A percentile compares a stretch with the other conserved stretches of the same genome.
Conservation (phyloP, 805 yeast genomes). For the Kazachstania kunashirensis region DNA sequence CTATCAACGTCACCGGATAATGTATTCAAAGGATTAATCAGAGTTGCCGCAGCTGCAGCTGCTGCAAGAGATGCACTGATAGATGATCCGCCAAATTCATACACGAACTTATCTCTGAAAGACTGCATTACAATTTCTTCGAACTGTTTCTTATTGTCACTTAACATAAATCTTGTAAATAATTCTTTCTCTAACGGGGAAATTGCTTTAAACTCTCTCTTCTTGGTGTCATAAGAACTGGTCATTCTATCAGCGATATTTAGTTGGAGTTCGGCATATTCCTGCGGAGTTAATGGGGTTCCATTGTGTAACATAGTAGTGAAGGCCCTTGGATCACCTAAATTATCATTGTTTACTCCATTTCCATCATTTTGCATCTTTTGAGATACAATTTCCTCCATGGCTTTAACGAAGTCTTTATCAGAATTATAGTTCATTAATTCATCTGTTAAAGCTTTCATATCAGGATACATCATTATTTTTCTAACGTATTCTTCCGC, state of each 20-base stretch:
- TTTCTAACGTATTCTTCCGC: conserved; percentile 28
- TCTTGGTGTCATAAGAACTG: conserved; percentile 21
- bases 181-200: conserved; percentile 25
- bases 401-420: conserved; percentile 64
- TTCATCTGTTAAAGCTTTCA: conserved; percentile 67
- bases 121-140: conserved; percentile 24
- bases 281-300: conserved; percentile 23
- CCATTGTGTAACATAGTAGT: conserved; percentile 26
- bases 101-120: conserved; percentile 20
- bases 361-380: conserved; percentile 10
- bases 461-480: conserved; percentile 33
- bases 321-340: conserved; percentile 18
- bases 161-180: conserved; percentile 25
- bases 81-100: conserved; percentile 17
- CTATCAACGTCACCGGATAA: not conserved
- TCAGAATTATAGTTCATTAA: conserved; percentile 55
- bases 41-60: conserved; percentile 21
- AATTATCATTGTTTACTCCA: conserved; percentile 7
- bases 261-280: conserved; percentile 24
- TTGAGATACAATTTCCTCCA: conserved; percentile 62
- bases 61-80: conserved; percentile 22
- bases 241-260: conserved; percentile 28
- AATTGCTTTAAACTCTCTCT: conserved; percentile 20
- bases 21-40: conserved; percentile 9
- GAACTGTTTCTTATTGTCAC: conserved; percentile 23